phyloP scores from a whole-genome alignment of 768 basidiomycete species.

The Lentinula sp. region DNA sequence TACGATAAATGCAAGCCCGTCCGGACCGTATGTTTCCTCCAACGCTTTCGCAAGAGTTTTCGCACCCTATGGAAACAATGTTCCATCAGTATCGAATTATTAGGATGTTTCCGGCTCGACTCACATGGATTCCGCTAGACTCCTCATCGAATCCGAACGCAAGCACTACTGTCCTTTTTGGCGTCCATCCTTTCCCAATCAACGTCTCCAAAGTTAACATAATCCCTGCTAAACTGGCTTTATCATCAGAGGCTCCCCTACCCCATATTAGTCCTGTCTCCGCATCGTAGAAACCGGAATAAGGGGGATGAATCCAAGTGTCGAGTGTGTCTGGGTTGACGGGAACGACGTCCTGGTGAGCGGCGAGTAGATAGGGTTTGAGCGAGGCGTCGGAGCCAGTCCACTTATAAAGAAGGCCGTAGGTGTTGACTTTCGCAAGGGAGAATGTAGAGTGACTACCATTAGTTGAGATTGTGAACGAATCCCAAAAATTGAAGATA shows the following conservation, averaged over 20 bases:
- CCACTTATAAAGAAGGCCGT: conserved; percentile 71
- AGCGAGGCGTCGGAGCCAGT: conserved; percentile 51
- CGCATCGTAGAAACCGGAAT: conserved; percentile 43
- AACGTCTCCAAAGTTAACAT: conserved; percentile 11
- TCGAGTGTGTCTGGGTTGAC: conserved; percentile 37
- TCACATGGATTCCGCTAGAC: conserved; percentile 26
- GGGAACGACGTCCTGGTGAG: conserved; percentile 57
- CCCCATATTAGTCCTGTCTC: conserved; percentile 42
- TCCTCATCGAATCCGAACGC: conserved; percentile 51
- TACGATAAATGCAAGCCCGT: conserved; percentile 53
- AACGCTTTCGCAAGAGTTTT: conserved; percentile 28
- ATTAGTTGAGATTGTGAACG: background rate
- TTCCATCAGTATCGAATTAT: background rate
- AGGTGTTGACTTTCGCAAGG: conserved; percentile 70
- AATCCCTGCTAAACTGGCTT: conserved; percentile 40
- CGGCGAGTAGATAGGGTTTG: conserved; percentile 62
- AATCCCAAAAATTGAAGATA: background rate
- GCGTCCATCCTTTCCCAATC: conserved; percentile 11
- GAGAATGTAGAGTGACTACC: conserved; percentile 48
- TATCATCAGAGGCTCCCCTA: conserved; percentile 49
- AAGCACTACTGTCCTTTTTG: conserved; percentile 15
- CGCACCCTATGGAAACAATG: conserved; percentile 29
- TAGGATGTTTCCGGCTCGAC: background rate
- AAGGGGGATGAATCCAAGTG: conserved; percentile 44
- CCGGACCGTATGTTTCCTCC: conserved; percentile 42